Evolutionary conservation across 768 basidiomycete genomes (phyloP).

Genomic region (Rhodocollybia butyracea): DNA sequence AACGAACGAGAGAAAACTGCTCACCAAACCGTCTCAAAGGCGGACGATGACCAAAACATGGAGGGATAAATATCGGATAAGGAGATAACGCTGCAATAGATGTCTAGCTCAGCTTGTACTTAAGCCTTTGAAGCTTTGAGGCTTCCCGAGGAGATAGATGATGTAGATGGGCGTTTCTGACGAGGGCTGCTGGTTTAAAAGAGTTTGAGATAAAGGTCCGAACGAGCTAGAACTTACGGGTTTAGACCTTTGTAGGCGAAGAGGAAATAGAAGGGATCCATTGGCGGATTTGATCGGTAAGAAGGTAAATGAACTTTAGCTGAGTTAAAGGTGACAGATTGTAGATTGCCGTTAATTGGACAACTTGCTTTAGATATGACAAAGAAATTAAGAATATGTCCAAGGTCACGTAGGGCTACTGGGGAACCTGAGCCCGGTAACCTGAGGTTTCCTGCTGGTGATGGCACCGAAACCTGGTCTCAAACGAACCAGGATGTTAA

Average conservation of each 20-base stretch:
- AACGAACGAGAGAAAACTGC: constrained; percentile 13
- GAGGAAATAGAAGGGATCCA: constrained; percentile 9
- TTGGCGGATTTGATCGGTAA: constrained; percentile 4
- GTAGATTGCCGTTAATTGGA: no score
- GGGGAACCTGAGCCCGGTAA: no score
- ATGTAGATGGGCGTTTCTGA: constrained; percentile 7
- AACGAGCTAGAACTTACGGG: constrained; percentile 9
- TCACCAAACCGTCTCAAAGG: constrained; percentile 28
- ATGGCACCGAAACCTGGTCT: background rate
- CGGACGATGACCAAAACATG: constrained; percentile 35
- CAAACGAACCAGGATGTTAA: background rate
- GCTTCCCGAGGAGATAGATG: constrained; percentile 2
- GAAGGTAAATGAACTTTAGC: background rate
- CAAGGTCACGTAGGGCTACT: no score
- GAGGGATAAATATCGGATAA: background rate
- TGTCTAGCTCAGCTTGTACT: background rate
- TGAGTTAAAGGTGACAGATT: constrained; percentile 1
- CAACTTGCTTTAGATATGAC: no score
- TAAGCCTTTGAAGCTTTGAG: background rate
- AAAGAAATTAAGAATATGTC: no score
- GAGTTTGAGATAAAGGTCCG: constrained; percentile 4
- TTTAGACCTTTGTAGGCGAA: constrained; percentile 5
- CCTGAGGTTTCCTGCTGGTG: no score
- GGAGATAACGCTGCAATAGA: background rate
- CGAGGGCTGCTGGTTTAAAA: background rate